Evolutionary conservation across 148 eudicot genomes (phyloP).

Genomic region (Chenopodium berlandieri): DNA sequence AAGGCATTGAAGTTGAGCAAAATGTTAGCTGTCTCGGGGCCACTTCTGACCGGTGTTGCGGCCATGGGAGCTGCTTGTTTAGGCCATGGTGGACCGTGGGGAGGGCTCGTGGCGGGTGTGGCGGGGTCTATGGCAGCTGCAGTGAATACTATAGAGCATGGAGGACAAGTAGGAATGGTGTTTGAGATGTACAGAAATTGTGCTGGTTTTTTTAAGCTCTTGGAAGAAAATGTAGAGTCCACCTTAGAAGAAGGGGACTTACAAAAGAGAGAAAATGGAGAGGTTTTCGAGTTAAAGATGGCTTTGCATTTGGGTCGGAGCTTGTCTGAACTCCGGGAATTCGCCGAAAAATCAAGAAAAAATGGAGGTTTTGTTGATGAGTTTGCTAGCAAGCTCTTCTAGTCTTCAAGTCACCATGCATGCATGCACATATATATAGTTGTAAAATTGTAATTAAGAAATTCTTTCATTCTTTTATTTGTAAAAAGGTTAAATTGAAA

Average conservation of each 20-base stretch:
- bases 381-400: constrained; percentile 69
- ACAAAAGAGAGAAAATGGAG: constrained; percentile 47
- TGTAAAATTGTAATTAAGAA: background rate
- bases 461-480: constrained; percentile 12
- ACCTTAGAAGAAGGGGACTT: constrained; percentile 32
- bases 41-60: constrained; percentile 50
- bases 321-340: constrained; percentile 45
- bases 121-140: constrained; percentile 38
- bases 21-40: constrained; percentile 49
- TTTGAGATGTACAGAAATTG: constrained; percentile 73
- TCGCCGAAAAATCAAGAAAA: constrained; percentile 38
- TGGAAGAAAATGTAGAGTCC: constrained; percentile 42
- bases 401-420: background rate
- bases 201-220: constrained; percentile 49
- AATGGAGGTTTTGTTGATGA: constrained; percentile 33
- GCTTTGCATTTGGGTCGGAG: constrained; percentile 59
- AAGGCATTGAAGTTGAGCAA: constrained; percentile 62
- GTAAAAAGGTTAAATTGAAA: too few relatives aligned
- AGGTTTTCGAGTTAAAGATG: constrained; percentile 54
- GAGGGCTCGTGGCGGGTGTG: constrained; percentile 36
- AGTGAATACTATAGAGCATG: constrained; percentile 58
- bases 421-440: background rate
- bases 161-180: constrained; percentile 90
- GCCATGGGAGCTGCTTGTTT: constrained; percentile 45
- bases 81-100: constrained; percentile 40